Conservation (phyloP, 1,284 basidiomycete genomes). For the Mrakiaceae sp. region DNA sequence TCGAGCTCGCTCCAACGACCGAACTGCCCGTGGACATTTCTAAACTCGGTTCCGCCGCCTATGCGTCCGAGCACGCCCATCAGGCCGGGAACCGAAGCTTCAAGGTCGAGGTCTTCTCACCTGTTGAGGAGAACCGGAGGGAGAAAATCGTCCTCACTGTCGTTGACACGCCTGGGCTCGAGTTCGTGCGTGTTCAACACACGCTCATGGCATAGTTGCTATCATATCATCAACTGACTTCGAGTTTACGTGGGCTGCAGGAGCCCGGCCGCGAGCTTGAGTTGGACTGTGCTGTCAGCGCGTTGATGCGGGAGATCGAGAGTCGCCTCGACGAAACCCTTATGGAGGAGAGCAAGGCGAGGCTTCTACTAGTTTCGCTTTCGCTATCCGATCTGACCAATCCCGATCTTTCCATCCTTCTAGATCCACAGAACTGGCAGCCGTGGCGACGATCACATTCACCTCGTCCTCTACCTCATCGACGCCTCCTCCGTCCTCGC, state of each 20-base stretch:
- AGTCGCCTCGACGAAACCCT: constrained; percentile 27
- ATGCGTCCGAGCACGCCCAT: no score
- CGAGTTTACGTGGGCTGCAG: background rate
- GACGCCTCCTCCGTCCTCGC: constrained; percentile 27
- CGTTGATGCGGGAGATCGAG: constrained; percentile 19
- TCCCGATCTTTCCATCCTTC: background rate
- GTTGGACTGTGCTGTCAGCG: background rate
- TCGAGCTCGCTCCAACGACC: constrained; percentile 3
- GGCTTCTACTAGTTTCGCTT: background rate
- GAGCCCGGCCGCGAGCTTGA: background rate
- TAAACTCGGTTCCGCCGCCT: no score
- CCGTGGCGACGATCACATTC: background rate
- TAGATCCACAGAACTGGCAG: background rate
- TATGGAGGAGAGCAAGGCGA: constrained; percentile 29
- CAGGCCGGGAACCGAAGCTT: no score
- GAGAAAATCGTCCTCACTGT: background rate
- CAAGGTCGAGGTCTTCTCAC: background rate
- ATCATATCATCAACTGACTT: no score
- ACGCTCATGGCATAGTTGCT: no score
- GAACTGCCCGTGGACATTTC: background rate
- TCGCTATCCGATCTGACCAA: background rate
- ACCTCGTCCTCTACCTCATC: constrained; percentile 25
- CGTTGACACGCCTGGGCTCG: background rate
- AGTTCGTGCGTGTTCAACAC: background rate
- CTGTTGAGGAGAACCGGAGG: background rate